Evolutionary conservation across 805 yeast genomes (phyloP), one percentile per base, ranked within the genome.

Genomic region (Candida ortonii): DNA sequence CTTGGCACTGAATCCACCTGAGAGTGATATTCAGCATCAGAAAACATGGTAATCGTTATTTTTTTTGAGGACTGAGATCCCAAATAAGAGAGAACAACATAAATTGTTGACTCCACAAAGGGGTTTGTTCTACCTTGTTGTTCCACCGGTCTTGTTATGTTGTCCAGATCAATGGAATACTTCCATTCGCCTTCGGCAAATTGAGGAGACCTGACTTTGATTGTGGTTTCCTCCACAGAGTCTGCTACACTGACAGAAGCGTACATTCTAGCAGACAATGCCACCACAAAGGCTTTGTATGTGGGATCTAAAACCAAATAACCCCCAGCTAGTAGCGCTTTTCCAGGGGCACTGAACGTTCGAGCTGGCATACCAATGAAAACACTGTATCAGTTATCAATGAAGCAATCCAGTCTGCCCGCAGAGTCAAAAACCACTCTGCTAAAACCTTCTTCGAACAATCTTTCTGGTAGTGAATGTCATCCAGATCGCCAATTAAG

Each of bases 261-360:
- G 55, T 89, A 89, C 85, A 93, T 90, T 43, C 97, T 70, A 5
- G 95, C 76, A 1, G 95, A 83, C 12, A 93, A 70, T 0, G 96
- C 97, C 9, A 90, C 79, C 3, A 85, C 95, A 55, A 80, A 84
- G 0, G 96, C 78, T 28, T 68, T 62, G 62, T 83, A 89, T 22
- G 59, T 59, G 0, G 89, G 89, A 39, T 84, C 93, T 14, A 93
- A 64, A 0, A 93, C 97, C 21, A 93, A 68, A 55, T 93, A 93
- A 0, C 98, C 98, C 13, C 98, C 98, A 1, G 93, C 96, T 9
- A 93, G 50, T 17, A 93, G 66, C 1, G 97, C 97, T 58, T 93
- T 93, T 0, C 97, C 97, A 0, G 98, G 97, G 0, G 97, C 94
- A 53, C 96, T 84, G 55, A 77, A 90, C 7, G 32, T 29, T 34